These are phyloP conservation scores for Trichoderma cornu-damae DNA, from an alignment of 2,329 filamentous ascomycete species.

Conservation along the genomic window DNA sequence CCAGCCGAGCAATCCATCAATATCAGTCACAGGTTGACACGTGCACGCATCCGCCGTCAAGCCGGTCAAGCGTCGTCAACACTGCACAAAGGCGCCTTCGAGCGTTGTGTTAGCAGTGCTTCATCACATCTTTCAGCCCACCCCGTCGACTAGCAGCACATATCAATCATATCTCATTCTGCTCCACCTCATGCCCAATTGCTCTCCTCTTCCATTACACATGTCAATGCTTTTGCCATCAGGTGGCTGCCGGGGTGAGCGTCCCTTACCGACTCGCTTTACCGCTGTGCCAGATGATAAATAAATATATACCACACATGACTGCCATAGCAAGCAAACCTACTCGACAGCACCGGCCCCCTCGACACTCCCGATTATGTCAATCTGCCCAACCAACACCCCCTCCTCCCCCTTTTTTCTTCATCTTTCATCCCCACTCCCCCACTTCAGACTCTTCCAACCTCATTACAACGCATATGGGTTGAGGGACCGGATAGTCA, in stretches of 20 bases:
- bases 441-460: not conserved
- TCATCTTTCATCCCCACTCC: not conserved
- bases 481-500: slow-evolving; percentile 80
- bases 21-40: not conserved
- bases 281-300: slow-evolving; percentile 20
- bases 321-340: slow-evolving; percentile 12
- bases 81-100: not conserved
- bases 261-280: not conserved
- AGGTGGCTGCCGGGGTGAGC: not conserved
- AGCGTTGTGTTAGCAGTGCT: not conserved
- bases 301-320: slow-evolving; percentile 22
- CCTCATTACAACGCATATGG: slow-evolving; percentile 61
- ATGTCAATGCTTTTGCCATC: slow-evolving; percentile 7
- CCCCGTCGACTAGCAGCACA: not conserved
- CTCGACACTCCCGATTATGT: slow-evolving; percentile 4
- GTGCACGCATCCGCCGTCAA: not conserved
- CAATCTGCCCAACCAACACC: slow-evolving; percentile 12
- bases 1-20: not conserved
- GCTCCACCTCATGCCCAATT: slow-evolving; percentile 9
- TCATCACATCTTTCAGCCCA: not conserved
- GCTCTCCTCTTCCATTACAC: slow-evolving; percentile 8
- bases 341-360: not conserved
- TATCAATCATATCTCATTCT: slow-evolving; percentile 18
- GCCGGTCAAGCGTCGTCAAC: not conserved
- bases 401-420: too few species aligned